Base-by-base conservation (phyloP, 257 asterid species). In the Dorcoceras hygrometricum region DNA sequence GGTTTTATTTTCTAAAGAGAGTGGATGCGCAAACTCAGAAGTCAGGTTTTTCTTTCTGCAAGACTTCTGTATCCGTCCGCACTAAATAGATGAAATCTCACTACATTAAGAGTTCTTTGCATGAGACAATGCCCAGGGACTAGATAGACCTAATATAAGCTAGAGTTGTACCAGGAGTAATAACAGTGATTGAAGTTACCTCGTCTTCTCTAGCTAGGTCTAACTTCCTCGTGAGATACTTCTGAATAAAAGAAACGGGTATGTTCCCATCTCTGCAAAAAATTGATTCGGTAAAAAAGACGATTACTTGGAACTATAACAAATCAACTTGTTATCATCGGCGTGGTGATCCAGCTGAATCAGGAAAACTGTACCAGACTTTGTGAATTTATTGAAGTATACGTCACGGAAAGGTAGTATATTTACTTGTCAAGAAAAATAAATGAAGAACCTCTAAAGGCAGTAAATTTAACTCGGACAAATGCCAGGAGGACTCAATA, bases 201-300 rank as follows among this genome's bases (percentile, higher is more conserved):
- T 90, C 99, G 5, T 85, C 89, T 80, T 88, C 95, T 67, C 66
- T 82, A 26, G 82, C 57, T 51, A 93, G 96, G 72, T 85, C 88
- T 73, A 93, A 80, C 76, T 93, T 93, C 80, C 82, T 79, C 87
- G 76, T 81, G 73, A 93, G 88, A 82, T 90, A 93, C 81, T 88
- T 93, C 26, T 85, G 95, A 73, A 93, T 80, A 57, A 76, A 85
- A 20, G 91, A 90, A 79, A 90, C 85, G 3, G 96, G 87, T 65
- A 93, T 77, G 56, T 72, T 81, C 62, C 95, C 95, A 71, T 93
- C 97, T 82, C 99, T 93, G 93, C 68, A 19, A 68, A 76, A 67
- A 76, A 65, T 59, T 12, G 4, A 68, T 56, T 62, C 26, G 34
- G 16, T 28, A 27, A 27, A 28, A 67, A 39, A 70, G n/a, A 60